Conservation (phyloP, 305 asterid species). For the Caryopteris hybrid region DNA sequence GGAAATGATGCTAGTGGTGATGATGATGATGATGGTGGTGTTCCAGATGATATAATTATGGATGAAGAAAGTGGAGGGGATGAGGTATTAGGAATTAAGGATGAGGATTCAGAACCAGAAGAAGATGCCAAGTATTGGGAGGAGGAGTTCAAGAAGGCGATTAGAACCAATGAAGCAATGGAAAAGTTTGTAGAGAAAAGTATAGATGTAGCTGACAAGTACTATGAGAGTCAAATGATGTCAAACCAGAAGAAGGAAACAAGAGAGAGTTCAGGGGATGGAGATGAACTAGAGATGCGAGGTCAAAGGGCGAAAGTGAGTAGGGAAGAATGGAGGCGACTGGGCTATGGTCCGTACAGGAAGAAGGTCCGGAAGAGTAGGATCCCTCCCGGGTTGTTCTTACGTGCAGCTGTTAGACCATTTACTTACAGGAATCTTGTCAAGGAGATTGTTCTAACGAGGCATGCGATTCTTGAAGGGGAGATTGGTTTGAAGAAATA, state of each 20-base stretch:
- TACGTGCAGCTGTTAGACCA: constrained; percentile 85
- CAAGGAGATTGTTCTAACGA: constrained; percentile 77
- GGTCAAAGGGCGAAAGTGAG: constrained; percentile 67
- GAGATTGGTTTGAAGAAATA: constrained; percentile 59
- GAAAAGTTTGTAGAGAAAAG: constrained; percentile 68
- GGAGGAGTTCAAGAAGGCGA: constrained; percentile 75
- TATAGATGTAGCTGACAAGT: constrained; percentile 37
- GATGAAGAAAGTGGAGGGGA: constrained; percentile 44
- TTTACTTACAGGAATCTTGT: constrained; percentile 81
- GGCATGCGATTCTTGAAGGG: constrained; percentile 84
- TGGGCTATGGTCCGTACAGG: constrained; percentile 69
- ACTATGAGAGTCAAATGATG: constrained; percentile 33
- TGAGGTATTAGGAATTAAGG: constrained; percentile 47
- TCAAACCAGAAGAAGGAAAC: constrained; percentile 25
- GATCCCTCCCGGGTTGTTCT: constrained; percentile 69
- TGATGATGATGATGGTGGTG: constrained; percentile 22
- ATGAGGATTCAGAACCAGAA: constrained; percentile 44
- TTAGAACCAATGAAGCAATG: constrained; percentile 73
- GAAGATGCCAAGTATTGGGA: constrained; percentile 72
- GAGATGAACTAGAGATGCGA: constrained; percentile 63
- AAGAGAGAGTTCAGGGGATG: constrained; percentile 21
- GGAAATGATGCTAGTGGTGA: constrained; percentile 34
- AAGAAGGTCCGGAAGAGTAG: constrained; percentile 62
- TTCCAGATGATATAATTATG: constrained; percentile 24
- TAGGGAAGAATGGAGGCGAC: constrained; percentile 59